Evolutionary conservation across 1,284 basidiomycete genomes (phyloP).

Genomic region (Kalmanozyma brasiliensis): DNA sequence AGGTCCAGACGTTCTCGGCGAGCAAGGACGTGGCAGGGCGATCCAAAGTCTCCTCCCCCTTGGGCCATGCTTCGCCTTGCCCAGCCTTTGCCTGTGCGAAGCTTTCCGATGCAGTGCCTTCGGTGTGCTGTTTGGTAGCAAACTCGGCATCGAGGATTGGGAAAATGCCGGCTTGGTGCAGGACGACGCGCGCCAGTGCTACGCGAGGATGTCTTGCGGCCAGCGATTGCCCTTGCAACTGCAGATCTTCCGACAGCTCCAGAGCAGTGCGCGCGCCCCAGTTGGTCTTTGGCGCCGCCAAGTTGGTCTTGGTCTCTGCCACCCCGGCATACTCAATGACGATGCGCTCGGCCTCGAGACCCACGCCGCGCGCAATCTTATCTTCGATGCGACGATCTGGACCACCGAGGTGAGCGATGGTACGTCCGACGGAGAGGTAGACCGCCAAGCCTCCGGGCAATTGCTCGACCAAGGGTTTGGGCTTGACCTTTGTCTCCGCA

Average conservation of each 20-base stretch:
- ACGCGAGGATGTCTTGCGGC: slow-evolving; percentile 46
- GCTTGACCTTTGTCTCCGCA: not conserved
- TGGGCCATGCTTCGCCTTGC: slow-evolving; percentile 11
- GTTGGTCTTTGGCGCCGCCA: slow-evolving; percentile 21
- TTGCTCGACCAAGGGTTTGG: slow-evolving; percentile 42
- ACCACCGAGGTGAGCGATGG: slow-evolving; percentile 53
- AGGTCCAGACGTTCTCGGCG: slow-evolving; percentile 57
- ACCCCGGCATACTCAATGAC: slow-evolving; percentile 49
- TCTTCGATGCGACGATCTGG: slow-evolving; percentile 48
- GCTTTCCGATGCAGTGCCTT: slow-evolving; percentile 36
- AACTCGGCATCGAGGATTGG: slow-evolving; percentile 66
- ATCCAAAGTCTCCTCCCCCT: slow-evolving; percentile 5
- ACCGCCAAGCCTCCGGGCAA: slow-evolving; percentile 43
- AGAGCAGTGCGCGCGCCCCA: slow-evolving; percentile 56
- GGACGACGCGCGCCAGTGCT: slow-evolving; percentile 34
- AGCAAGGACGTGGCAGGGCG: slow-evolving; percentile 45
- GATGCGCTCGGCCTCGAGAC: slow-evolving; percentile 52
- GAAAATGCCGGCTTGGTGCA: slow-evolving; percentile 63
- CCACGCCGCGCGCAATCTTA: slow-evolving; percentile 53
- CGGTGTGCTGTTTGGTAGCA: slow-evolving; percentile 53
- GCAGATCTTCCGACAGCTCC: slow-evolving; percentile 57
- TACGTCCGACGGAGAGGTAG: slow-evolving; percentile 55
- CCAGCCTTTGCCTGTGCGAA: slow-evolving; percentile 26
- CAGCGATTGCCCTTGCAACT: slow-evolving; percentile 41
- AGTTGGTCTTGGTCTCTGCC: slow-evolving; percentile 37